Evolutionary conservation across 495 filamentous ascomycete genomes (phyloP), one percentile per base, ranked within the genome.

Genomic region (Podospora didyma): DNA sequence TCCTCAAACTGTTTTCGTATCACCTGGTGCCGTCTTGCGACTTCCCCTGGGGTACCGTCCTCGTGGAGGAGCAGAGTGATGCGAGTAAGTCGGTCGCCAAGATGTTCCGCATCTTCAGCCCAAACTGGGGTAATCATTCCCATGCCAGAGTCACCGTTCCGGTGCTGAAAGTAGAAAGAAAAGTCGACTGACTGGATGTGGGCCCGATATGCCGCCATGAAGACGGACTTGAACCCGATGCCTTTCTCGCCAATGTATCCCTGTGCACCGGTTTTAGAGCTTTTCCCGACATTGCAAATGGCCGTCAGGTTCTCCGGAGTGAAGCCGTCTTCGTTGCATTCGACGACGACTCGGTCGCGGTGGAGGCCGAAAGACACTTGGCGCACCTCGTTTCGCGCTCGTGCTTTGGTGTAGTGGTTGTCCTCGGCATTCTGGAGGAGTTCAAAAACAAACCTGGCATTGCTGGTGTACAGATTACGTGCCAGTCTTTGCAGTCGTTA

Each of bases 151-250:
- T 70, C 66, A 0, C 59, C 59, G 3, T 21, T 46, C 6, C 54
- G 19, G 46, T 69, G 57, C 14, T 51, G 59, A 51, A 79, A 78
- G 12, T 42, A 62, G 64, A 79, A 80, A 2, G 71, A 78, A 46
- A 67, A 79, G 10, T 59, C 10, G 1, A 73, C 72, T 0, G 77
- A 81, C 45, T 75, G 73, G 17, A 81, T 75, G 21, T 72, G 66
- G 2, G 74, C 77, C 35, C 71, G 75, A 51, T 60, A 67, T 2
- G 77, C 73, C 2, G 73, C 71, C 42, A 68, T 78, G 57, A 81
- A 81, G 0, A 79, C 75, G 0, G 76, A 79, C 57, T 79, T 80
- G 62, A 81, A 80, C 0, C 78, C 77, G 37, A 79, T 78, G 0
- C 74, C 75, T 50, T 81, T 79, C 41, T 73, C 73, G 1, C 77